Evolutionary conservation across 1,284 basidiomycete genomes (phyloP), one percentile per base, ranked within the genome.

Genomic region (Puccinia hordei): DNA sequence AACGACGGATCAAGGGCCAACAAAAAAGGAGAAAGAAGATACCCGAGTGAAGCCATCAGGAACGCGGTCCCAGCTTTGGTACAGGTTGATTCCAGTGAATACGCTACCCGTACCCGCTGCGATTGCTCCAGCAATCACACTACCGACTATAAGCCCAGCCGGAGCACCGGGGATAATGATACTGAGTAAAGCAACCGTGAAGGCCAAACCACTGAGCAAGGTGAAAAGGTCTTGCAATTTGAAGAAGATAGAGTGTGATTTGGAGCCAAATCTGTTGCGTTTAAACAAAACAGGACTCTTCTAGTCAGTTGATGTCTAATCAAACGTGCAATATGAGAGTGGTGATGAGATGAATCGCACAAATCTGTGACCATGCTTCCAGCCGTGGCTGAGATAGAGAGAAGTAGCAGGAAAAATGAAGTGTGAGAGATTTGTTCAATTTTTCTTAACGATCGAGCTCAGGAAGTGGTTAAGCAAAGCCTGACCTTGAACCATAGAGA

Each of bases 401-500:
- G 15, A 35, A 33, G 9, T 24, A 33, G n/a, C n/a, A n/a, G n/a
- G n/a, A n/a, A n/a, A n/a, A n/a, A n/a, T n/a, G n/a, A 76, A 76
- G 22, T 24, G 27, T 9, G 17, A 51, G 30, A 17, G 30, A 51
- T 4, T 22, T 8, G 12, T 51, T 71, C 24, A 71, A 27, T 27
- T 46, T 17, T 9, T 13, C 22, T 53, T 1, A 2, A 53, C n/a
- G 68, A 38, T 19, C 1, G 9, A 10, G 9, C 24, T 69, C 46
- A 30, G 46, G 17, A 19, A 59, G 72, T 15, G 17, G 27, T 73
- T 27, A 10, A 22, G 30, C 15, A 65, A 65, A 53, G 44, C 46
- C 61, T 53, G 15, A 80, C 78, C 78, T 73, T 80, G 78, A n/a
- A 80, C 78, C 78, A 80, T 80, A 5, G 78, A 80, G 15, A 80